A percentile compares a stretch with the other conserved stretches of the same genome.
These are phyloP conservation scores for Mucor mucedo DNA, from an alignment of 371 early-diverging fungal species.

Conservation along the genomic window DNA sequence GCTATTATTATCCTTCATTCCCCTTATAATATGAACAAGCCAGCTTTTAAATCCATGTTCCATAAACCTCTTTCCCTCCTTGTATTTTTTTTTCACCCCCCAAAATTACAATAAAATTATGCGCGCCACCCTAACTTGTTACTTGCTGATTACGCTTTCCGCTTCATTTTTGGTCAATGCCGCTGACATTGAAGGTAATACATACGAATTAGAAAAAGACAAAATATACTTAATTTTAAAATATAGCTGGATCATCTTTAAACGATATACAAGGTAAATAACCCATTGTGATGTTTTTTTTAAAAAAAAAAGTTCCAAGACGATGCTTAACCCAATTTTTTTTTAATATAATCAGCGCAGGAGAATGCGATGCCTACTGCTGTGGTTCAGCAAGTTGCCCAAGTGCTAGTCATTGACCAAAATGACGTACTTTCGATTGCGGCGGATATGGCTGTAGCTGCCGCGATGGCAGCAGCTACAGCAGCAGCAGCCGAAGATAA, in stretches of 20 bases:
- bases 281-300: too few relatives aligned
- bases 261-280: too few relatives aligned
- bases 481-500: too few relatives aligned
- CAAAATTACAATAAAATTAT: not conserved
- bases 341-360: conserved; percentile 2
- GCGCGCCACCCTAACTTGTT: not conserved
- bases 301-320: too few relatives aligned
- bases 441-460: not conserved
- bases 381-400: not conserved
- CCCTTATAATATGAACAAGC: not conserved
- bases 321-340: not conserved
- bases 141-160: not conserved
- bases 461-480: not conserved
- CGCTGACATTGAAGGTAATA: not conserved
- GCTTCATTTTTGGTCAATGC: not conserved
- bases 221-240: not conserved
- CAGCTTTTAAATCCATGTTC: not conserved
- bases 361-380: not conserved
- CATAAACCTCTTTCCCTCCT: not conserved
- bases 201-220: not conserved
- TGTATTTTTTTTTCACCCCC: not conserved
- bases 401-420: not conserved
- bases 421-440: conserved; percentile 2
- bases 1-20: not conserved
- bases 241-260: too few relatives aligned